phyloP scores from a whole-genome alignment of 2,329 filamentous ascomycete genomes.

The Phialocephala subalpina region DNA sequence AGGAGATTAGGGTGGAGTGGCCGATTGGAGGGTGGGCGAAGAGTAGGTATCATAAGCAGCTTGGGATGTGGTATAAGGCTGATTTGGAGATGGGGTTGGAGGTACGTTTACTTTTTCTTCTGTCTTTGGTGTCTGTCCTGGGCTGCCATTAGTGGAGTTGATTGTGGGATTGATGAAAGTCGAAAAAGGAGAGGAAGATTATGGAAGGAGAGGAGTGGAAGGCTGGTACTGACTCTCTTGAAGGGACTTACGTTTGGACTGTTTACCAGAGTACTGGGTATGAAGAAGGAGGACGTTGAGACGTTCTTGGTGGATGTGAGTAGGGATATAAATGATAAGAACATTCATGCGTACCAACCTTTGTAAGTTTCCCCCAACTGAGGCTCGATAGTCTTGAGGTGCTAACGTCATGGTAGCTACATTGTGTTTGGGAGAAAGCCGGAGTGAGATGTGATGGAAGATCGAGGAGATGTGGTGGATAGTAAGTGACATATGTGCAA shows the following conservation, averaged over 20 bases:
- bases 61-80: conserved; percentile 39
- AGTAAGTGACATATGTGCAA: background rate
- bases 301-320: conserved; percentile 19
- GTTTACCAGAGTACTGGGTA: conserved; percentile 25
- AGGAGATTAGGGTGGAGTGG: conserved; percentile 49
- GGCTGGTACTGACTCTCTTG: background rate
- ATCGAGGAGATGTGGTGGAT: background rate
- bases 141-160: conserved; percentile 35
- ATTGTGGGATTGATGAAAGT: background rate
- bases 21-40: conserved; percentile 52
- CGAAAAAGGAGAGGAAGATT: background rate
- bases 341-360: conserved; percentile 28
- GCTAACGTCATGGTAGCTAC: conserved; percentile 16
- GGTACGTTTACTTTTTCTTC: conserved; percentile 31
- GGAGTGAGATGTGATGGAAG: background rate
- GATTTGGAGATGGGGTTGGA: conserved; percentile 24
- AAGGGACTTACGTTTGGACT: background rate
- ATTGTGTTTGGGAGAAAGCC: conserved; percentile 22
- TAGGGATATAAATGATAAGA: conserved; percentile 24
- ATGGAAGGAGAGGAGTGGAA: background rate
- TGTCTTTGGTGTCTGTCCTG: too few species aligned
- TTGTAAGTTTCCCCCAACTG: too few species aligned
- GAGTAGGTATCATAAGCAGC: conserved; percentile 46
- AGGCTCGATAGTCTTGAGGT: background rate
- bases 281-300: conserved; percentile 26